Evolutionary conservation across 257 asterid genomes (phyloP), one percentile per base, ranked within the genome.

Genomic region (Rauvolfia tetraphylla): DNA sequence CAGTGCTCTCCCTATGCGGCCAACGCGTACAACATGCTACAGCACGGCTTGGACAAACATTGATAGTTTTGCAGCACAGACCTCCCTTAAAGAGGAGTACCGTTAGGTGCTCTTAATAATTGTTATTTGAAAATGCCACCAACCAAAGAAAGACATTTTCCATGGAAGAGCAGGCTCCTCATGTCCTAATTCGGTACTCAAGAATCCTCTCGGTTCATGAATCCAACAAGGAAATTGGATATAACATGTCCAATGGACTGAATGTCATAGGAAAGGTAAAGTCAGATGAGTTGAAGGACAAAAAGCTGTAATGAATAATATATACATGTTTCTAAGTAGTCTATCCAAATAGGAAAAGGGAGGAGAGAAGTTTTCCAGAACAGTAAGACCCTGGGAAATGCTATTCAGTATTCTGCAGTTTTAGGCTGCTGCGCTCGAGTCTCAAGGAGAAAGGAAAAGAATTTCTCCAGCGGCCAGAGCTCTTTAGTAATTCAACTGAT

Each of bases 381-480:
- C 7, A 31, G 14, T n/a, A 48, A 34, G 68, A 34, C 20, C 66
- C 66, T 57, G 38, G 29, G 42, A 7, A 54, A 54, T 42, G 46
- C 74, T 49, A 20, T 39, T 56, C 42, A 69, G 33, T 46, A 22
- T 29, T 20, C 25, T 33, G 46, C 62, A 66, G 27, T 67, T 78
- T 29, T 73, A 54, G 25, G 17, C 67, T 27, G 48, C 61, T 69
- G 38, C 74, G 59, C 5, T 42, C 11, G 3, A 34, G 23, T 17
- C n/a, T n/a, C n/a, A 12, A 61, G 46, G 31, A 18, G 66, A 76
- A 76, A 58, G 58, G 25, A 41, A 42, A 8, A 74, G 49, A 12
- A 48, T 53, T 68, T 72, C 38, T 13, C n/a, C 68, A 29, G 34
- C 13, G 70, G 44, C 41, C 68, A 62, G 17, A 77, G n/a, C 44